Percentiles rank a stretch among this genome's conserved stretches.
These are phyloP conservation scores for Tetraselmis striata DNA, from an alignment of 139 green algal genomes.

Conservation along the genomic window DNA sequence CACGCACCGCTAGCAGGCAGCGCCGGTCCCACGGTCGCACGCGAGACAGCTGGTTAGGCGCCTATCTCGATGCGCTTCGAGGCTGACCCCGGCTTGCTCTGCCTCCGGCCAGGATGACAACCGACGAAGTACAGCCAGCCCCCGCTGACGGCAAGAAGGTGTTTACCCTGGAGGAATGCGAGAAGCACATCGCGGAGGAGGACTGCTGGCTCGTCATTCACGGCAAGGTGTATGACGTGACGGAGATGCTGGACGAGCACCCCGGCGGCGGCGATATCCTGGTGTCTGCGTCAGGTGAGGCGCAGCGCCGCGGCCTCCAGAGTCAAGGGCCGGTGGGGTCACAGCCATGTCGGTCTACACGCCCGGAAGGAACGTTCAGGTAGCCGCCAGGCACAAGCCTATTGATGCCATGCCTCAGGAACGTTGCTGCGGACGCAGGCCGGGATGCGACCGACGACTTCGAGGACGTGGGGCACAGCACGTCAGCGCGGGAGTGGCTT, in stretches of 20 bases:
- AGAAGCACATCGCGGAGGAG: constrained; percentile 64
- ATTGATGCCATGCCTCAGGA: not conserved
- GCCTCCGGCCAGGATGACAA: too few species aligned
- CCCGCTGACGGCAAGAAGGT: too few species aligned
- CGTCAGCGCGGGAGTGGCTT: constrained; percentile 34
- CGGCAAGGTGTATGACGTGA: constrained; percentile 83
- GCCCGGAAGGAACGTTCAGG: too few species aligned
- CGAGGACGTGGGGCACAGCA: constrained; percentile 59
- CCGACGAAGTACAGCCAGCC: not conserved
- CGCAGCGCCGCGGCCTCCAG: not conserved
- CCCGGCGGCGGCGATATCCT: constrained; percentile 34
- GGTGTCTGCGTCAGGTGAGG: constrained; percentile 35
- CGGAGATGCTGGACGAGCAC: constrained; percentile 82
- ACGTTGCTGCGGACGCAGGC: constrained; percentile 19
- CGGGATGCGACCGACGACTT: constrained; percentile 59
- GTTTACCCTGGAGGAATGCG: constrained; percentile 51
- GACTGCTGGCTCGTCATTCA: constrained; percentile 77
- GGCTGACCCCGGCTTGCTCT: too few species aligned
- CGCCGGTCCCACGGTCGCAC: too few species aligned
- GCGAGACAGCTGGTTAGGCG: too few species aligned
- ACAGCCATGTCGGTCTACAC: not conserved
- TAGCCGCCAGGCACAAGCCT: not conserved
- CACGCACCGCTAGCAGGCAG: too few species aligned
- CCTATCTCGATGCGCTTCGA: too few species aligned
- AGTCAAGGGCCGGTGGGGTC: not conserved